Conservation (phyloP, 306 rosid genomes). For the Cicer bijugum region DNA sequence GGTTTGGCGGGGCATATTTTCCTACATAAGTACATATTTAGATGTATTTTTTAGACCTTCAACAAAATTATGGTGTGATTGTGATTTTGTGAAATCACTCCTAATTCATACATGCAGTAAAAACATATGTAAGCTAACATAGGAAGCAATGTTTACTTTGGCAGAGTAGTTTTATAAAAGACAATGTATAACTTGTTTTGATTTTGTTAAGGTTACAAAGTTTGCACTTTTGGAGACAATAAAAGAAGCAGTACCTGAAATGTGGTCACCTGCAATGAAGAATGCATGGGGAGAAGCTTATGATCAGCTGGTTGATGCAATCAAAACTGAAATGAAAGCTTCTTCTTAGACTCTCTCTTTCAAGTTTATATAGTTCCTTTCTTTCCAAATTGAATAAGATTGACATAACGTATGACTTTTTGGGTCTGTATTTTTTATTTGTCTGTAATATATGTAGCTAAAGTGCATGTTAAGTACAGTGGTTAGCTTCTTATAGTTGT, state of each 20-base stretch:
- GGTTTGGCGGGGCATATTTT: too few relatives aligned
- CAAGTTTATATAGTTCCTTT: not conserved
- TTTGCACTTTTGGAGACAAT: constrained; percentile 77
- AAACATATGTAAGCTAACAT: too few relatives aligned
- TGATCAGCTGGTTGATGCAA: constrained; percentile 75
- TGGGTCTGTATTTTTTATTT: not conserved
- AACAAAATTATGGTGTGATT: too few relatives aligned
- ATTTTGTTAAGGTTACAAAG: constrained; percentile 57
- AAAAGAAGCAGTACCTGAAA: constrained; percentile 74
- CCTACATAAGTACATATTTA: too few relatives aligned
- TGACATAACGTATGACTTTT: not conserved
- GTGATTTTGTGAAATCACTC: too few relatives aligned
- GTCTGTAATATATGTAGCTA: not conserved
- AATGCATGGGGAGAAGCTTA: constrained; percentile 87
- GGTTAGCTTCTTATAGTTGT: not conserved
- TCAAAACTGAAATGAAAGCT: constrained; percentile 76
- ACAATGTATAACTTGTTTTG: not conserved
- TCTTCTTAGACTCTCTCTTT: constrained; percentile 41
- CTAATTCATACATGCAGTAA: too few relatives aligned
- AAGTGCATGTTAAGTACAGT: not conserved
- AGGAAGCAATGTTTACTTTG: not conserved
- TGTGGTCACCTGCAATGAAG: constrained; percentile 79
- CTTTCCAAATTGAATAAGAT: constrained; percentile 25
- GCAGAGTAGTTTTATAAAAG: not conserved
- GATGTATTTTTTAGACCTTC: too few relatives aligned